A percentile compares a stretch with the other conserved stretches of the same genome.
These are phyloP conservation scores for Epichloe gansuensis DNA, from an alignment of 2,329 filamentous ascomycete genomes.

Conservation along the genomic window DNA sequence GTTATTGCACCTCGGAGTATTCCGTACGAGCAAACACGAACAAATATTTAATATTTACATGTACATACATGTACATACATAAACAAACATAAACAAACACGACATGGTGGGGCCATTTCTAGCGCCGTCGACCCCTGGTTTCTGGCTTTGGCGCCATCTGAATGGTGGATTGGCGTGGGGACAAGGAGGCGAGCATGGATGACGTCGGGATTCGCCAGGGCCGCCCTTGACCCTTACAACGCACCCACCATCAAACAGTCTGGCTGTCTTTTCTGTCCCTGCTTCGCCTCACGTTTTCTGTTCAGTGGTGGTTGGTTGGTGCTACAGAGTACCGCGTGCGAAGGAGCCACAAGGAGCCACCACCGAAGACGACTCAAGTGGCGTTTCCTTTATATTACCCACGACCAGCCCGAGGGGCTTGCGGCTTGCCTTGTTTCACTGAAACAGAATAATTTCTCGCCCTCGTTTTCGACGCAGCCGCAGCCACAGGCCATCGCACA, in stretches of 20 bases:
- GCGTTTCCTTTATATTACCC: too few species aligned
- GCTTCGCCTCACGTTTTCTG: neutral
- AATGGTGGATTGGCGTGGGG: neutral
- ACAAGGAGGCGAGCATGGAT: neutral
- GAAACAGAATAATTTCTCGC: neutral
- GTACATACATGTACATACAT: too few species aligned
- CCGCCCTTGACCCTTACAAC: neutral
- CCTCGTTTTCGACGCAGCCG: neutral
- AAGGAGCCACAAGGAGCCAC: too few species aligned
- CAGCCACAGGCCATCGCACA: neutral
- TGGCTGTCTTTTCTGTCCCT: neutral
- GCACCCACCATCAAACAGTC: neutral
- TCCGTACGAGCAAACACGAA: too few species aligned
- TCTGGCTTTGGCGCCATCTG: neutral
- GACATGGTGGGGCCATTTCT: neutral
- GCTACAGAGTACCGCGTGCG: neutral
- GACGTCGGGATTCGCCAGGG: constrained; percentile 2
- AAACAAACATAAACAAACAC: neutral
- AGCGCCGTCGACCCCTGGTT: neutral
- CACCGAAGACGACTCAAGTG: too few species aligned
- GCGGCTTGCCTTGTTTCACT: neutral
- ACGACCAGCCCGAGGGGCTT: too few species aligned
- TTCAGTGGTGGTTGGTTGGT: too few species aligned
- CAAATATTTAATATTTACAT: too few species aligned
- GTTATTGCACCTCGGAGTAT: too few species aligned